phyloP scores from a whole-genome alignment of 1,139 yeast species.

The Suhomyces wounanorum region DNA sequence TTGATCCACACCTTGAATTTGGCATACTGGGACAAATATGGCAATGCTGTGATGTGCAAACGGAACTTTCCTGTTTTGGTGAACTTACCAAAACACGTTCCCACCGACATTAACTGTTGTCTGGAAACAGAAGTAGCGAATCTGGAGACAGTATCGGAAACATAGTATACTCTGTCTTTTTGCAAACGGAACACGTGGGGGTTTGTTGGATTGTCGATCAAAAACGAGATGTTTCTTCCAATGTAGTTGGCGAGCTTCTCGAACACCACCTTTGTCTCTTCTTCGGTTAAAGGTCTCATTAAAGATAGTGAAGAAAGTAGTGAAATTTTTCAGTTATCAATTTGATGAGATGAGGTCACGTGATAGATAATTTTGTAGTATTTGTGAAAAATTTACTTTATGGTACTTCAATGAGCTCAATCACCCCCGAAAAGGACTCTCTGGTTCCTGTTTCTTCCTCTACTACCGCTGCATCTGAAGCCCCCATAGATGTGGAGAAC shows the following conservation, averaged over 20 bases:
- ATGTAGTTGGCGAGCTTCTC: conserved; percentile 95
- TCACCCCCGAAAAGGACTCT: conserved; percentile 2
- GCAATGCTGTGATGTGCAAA: conserved; percentile 88
- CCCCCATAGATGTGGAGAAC: conserved; percentile 1
- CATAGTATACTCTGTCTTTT: conserved; percentile 94
- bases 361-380: neutral
- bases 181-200: conserved; percentile 95
- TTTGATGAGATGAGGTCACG: conserved; percentile 3
- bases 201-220: conserved; percentile 85
- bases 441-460: conserved; percentile 1
- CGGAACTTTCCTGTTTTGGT: conserved; percentile 97
- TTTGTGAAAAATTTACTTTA: neutral
- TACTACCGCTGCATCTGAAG: neutral
- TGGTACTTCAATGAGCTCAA: conserved; percentile 1
- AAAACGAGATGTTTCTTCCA: conserved; percentile 87
- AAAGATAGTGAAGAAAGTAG: conserved; percentile 2
- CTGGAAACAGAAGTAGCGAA: conserved; percentile 90
- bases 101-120: conserved; percentile 86
- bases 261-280: conserved; percentile 93
- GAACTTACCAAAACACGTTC: conserved; percentile 92
- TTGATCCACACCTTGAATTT: conserved; percentile 96
- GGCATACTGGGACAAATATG: conserved; percentile 82
- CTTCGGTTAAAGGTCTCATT: conserved; percentile 97
- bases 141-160: conserved; percentile 78
- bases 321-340: conserved; percentile 5